Conservation (phyloP, 176 grass and related monocot species). For the Carex littledalei region DNA sequence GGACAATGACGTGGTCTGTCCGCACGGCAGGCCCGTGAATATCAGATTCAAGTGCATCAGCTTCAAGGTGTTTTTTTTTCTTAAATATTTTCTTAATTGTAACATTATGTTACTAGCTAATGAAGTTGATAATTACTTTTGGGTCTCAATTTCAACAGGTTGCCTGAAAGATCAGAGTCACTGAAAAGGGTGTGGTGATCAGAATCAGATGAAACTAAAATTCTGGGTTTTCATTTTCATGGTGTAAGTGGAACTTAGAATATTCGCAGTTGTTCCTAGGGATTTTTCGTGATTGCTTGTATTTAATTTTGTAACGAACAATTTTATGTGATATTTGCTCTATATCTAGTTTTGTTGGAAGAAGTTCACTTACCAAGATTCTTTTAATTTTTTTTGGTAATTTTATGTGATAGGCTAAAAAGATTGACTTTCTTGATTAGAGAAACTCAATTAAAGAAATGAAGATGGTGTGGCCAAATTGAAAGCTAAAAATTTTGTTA, state of each 20-base stretch:
- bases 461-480: no score
- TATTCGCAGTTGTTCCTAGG: background rate
- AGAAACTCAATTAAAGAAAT: no score
- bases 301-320: background rate
- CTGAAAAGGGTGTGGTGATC: background rate
- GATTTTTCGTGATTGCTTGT: background rate
- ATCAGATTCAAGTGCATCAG: constrained; percentile 11
- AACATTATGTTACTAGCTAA: background rate
- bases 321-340: background rate
- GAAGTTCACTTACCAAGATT: background rate
- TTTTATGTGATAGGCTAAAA: background rate
- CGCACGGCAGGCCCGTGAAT: constrained; percentile 7
- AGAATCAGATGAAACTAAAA: no score
- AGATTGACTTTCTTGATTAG: no score
- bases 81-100: background rate
- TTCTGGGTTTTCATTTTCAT: no score
- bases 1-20: no score
- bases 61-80: background rate
- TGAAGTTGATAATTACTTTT: background rate
- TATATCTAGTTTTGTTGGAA: background rate
- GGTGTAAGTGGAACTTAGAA: no score
- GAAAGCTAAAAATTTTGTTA: no score
- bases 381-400: background rate
- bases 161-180: background rate
- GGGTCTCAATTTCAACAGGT: background rate